Conservation (phyloP, 352 stramenopile species). For the Aphanomyces invadans region DNA sequence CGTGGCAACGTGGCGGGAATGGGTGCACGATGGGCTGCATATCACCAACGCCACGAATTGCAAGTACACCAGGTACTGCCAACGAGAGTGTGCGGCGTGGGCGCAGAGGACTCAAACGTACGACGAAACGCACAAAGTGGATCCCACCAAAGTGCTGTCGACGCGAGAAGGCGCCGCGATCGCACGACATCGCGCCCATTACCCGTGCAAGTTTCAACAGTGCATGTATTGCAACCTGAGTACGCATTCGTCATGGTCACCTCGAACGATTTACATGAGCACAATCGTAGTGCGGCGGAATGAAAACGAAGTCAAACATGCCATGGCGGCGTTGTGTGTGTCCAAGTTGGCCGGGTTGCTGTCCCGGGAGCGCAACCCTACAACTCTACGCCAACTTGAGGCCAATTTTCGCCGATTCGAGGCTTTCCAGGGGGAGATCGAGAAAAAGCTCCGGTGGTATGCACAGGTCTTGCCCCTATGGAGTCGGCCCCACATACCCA, state of each 20-base stretch:
- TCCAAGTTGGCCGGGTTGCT: neutral
- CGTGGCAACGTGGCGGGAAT: constrained; percentile 14
- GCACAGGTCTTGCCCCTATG: neutral
- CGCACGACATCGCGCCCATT: neutral
- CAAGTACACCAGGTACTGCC: neutral
- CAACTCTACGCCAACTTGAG: neutral
- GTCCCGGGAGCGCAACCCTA: neutral
- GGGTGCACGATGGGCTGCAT: neutral
- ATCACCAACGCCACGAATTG: neutral
- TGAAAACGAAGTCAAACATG: neutral
- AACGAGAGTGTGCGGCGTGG: neutral
- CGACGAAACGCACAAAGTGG: neutral
- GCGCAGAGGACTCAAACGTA: neutral
- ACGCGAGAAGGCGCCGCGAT: neutral
- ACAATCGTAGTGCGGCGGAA: neutral
- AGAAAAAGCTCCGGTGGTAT: neutral
- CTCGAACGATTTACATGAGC: neutral
- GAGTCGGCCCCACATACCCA: neutral
- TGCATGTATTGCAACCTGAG: constrained; percentile 7
- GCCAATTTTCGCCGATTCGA: neutral
- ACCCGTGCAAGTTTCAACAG: neutral
- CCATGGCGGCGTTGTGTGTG: neutral
- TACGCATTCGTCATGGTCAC: neutral
- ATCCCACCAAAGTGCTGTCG: neutral
- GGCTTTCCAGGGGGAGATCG: neutral